Evolutionary conservation across 257 asterid genomes (phyloP).

Genomic region (Solanum piurae): DNA sequence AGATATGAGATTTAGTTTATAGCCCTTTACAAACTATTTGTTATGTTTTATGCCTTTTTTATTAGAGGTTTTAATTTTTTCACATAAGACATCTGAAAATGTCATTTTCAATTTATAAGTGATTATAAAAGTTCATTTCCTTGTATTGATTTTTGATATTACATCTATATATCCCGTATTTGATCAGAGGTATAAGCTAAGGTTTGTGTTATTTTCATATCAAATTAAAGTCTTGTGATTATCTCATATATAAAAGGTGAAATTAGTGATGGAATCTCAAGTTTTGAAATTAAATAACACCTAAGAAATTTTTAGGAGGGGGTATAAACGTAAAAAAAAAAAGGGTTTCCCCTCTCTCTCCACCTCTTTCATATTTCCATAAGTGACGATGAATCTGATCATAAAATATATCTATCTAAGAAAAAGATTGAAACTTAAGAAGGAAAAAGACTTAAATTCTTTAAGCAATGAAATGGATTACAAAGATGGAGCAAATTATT

Average conservation of each 20-base stretch:
- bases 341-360: neutral
- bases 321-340: neutral
- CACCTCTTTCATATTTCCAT: neutral
- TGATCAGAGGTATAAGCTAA: neutral
- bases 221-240: neutral
- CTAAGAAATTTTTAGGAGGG: neutral
- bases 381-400: neutral
- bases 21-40: neutral
- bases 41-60: neutral
- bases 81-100: neutral
- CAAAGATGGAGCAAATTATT: neutral
- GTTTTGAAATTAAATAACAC: neutral
- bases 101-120: neutral
- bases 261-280: neutral
- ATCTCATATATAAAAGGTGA: neutral
- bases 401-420: neutral
- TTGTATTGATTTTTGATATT: neutral
- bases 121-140: neutral
- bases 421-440: neutral
- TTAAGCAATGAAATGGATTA: neutral
- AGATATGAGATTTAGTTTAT: neutral
- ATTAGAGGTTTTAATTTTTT: neutral
- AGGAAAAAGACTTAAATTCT: neutral
- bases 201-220: neutral
- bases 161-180: neutral